These are phyloP conservation scores for Yarrowia sp. DNA, from an alignment of 805 yeast species.

Conservation along the genomic window DNA sequence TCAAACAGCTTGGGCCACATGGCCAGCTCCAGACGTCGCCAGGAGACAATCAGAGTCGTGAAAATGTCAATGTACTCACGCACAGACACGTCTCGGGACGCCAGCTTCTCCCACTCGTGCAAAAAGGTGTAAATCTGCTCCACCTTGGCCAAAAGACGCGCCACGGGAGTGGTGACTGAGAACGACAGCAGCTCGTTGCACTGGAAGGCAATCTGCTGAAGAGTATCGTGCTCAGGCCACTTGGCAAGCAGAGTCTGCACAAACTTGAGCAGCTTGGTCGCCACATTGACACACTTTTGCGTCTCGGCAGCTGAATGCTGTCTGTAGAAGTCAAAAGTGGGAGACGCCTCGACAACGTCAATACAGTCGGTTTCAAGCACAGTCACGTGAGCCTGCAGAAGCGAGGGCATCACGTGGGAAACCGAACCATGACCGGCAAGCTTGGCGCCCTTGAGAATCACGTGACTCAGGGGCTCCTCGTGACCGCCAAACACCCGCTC, in stretches of 20 bases:
- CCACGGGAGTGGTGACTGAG: constrained; percentile 74
- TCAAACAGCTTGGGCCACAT: constrained; percentile 83
- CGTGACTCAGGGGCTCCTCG: not conserved
- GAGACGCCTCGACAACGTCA: not conserved
- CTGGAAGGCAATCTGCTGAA: constrained; percentile 68
- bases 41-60: constrained; percentile 75
- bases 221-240: constrained; percentile 97
- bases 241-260: constrained; percentile 59
- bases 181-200: constrained; percentile 69
- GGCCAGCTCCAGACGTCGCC: constrained; percentile 88
- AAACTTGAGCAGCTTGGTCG: constrained; percentile 55
- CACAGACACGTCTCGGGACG: constrained; percentile 77
- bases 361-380: constrained; percentile 13
- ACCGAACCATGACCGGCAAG: not conserved
- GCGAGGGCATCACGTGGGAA: constrained; percentile 16
- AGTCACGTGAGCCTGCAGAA: constrained; percentile 18
- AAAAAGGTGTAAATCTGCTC: constrained; percentile 86
- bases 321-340: constrained; percentile 66
- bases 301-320: constrained; percentile 69
- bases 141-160: constrained; percentile 75
- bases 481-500: not conserved
- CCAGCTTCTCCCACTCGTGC: constrained; percentile 93
- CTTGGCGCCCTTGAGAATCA: constrained; percentile 8
- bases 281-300: constrained; percentile 60
- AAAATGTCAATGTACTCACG: constrained; percentile 61